Evolutionary conservation across 331 rosid genomes (phyloP).

Genomic region (Phaseolus coccineus): DNA sequence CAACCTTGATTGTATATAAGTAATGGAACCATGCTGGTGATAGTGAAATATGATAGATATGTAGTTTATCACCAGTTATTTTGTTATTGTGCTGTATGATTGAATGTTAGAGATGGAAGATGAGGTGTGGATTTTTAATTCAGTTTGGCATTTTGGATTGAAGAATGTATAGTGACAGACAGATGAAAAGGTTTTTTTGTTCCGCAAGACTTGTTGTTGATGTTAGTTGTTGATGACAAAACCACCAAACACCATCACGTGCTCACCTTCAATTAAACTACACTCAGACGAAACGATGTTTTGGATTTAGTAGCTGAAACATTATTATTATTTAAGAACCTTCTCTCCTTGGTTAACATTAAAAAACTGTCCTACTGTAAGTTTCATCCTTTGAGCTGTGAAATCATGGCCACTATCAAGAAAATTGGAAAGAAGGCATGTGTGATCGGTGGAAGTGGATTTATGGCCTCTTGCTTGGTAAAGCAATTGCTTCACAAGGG

Average conservation of each 20-base stretch:
- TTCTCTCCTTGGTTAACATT: not conserved
- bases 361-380: not conserved
- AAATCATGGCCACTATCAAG: constrained; percentile 53
- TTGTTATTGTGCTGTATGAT: too few relatives aligned
- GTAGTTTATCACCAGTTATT: too few relatives aligned
- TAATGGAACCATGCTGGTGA: too few relatives aligned
- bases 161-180: too few relatives aligned
- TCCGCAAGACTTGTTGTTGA: constrained; percentile 24
- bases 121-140: too few relatives aligned
- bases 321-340: constrained; percentile 30
- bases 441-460: constrained; percentile 83
- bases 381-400: constrained; percentile 11
- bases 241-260: constrained; percentile 41
- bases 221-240: constrained; percentile 24
- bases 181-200: not conserved
- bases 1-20: too few relatives aligned
- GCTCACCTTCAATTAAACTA: constrained; percentile 16
- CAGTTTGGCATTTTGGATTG: too few relatives aligned
- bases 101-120: too few relatives aligned
- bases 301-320: constrained; percentile 23
- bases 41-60: too few relatives aligned
- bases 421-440: constrained; percentile 57
- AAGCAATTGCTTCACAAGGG: constrained; percentile 74
- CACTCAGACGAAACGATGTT: not conserved
- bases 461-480: constrained; percentile 67